Conservation (phyloP, 306 rosid genomes). For the Prinsepia uniflora region DNA sequence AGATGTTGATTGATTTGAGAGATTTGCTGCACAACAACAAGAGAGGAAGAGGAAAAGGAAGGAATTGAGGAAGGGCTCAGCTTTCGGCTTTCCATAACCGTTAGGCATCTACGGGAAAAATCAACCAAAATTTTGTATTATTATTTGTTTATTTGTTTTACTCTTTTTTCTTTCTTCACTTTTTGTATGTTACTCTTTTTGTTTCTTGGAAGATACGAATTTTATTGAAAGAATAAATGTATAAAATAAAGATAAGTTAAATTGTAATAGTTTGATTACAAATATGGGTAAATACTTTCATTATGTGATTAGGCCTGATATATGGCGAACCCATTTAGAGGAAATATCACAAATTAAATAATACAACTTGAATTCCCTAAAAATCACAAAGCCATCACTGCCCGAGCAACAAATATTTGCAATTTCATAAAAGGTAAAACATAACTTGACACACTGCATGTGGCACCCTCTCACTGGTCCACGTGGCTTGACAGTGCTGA, state of each 20-base stretch:
- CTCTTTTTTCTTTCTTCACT: background rate
- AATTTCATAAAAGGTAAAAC: no score
- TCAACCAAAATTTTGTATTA: constrained; percentile 11
- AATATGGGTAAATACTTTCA: no score
- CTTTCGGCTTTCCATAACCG: constrained; percentile 1
- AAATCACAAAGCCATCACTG: no score
- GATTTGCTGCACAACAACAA: background rate
- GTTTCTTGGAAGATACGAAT: background rate
- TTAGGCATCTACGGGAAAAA: constrained; percentile 4
- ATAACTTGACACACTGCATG: no score
- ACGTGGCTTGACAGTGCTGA: no score
- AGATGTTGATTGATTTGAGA: constrained; percentile 9
- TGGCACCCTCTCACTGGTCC: no score
- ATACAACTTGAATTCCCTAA: no score
- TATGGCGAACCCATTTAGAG: no score
- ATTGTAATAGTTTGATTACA: background rate
- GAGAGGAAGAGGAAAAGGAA: background rate
- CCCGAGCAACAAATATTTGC: no score
- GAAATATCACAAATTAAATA: no score
- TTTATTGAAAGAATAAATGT: background rate
- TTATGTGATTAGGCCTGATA: no score
- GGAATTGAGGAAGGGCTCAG: background rate
- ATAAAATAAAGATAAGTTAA: background rate
- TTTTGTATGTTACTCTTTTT: background rate
- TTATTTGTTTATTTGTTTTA: background rate